Percentiles rank a stretch among this genome's conserved stretches.
phyloP scores from a whole-genome alignment of 495 filamentous ascomycete species.

The Thermochaetoides thermophila region DNA sequence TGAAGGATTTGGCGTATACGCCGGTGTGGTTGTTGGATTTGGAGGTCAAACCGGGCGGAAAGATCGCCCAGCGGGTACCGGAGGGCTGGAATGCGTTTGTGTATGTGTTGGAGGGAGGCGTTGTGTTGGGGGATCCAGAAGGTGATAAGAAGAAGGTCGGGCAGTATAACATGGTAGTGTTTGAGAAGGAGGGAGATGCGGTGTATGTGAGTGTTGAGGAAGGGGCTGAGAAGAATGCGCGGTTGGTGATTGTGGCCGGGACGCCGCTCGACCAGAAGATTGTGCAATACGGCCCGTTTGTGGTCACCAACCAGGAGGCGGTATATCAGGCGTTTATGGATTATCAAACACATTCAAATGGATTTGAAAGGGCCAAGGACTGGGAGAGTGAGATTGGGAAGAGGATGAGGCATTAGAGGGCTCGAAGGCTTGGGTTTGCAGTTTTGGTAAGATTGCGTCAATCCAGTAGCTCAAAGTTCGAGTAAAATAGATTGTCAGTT shows the following conservation, averaged over 20 bases:
- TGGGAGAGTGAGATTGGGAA: slow-evolving; percentile 96
- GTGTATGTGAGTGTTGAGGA: slow-evolving; percentile 55
- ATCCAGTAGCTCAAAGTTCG: too few species aligned
- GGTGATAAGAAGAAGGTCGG: slow-evolving; percentile 40
- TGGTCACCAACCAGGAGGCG: slow-evolving; percentile 67
- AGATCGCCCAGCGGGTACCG: slow-evolving; percentile 57
- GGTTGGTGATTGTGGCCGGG: slow-evolving; percentile 73
- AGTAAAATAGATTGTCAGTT: too few species aligned
- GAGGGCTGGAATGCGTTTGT: slow-evolving; percentile 83
- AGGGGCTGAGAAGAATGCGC: slow-evolving; percentile 46
- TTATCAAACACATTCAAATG: slow-evolving; percentile 70
- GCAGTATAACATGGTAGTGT: slow-evolving; percentile 80
- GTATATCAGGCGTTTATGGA: slow-evolving; percentile 85
- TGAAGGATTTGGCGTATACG: slow-evolving; percentile 85
- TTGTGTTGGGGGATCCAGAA: slow-evolving; percentile 46
- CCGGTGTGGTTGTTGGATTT: slow-evolving; percentile 90
- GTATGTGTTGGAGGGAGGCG: slow-evolving; percentile 61
- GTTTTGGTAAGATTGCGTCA: too few species aligned
- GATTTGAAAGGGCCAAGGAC: slow-evolving; percentile 70
- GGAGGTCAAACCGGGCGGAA: slow-evolving; percentile 64
- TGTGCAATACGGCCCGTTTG: slow-evolving; percentile 94
- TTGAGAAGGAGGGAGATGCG: slow-evolving; percentile 63
- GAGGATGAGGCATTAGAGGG: slow-evolving; percentile 29
- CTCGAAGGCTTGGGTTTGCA: too few species aligned
- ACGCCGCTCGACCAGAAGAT: slow-evolving; percentile 81